Evolutionary conservation across 2,329 filamentous ascomycete genomes (phyloP), one percentile per base, ranked within the genome.

Genomic region (Fusarium redolens): DNA sequence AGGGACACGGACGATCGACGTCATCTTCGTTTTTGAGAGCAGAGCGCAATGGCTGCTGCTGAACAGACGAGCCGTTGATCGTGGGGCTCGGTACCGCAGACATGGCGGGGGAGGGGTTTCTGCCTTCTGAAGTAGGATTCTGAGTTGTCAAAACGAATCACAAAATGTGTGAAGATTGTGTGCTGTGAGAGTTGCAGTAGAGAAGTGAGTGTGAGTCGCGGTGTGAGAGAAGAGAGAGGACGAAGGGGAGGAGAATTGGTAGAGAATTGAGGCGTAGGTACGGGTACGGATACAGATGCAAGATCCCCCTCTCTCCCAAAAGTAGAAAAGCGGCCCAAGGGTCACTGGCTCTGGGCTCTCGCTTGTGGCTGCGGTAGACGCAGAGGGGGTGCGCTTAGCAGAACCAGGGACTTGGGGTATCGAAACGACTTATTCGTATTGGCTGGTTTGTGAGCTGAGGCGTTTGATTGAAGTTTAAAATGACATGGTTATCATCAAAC

Each of bases 1-100:
- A 75, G 15, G 84, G 80, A 28, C 78, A 77, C 5, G 81, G 78
- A 65, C 77, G 80, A 50, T 83, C 82, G 52, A 52, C 74, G 51
- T 86, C 84, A 56, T 84, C 83, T 35, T 86, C 85, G 18, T 73
- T 77, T 76, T 86, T 86, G 72, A 86, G 77, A 30, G 83, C 84
- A 41, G 84, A 85, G 51, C 83, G 83, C 58, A 85, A 77, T 11
- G 83, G 75, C 65, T 71, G 74, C 47, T 69, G 69, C 43, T 65
- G 69, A 33, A 56, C 52, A 68, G 67, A 38, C 43, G 38, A 51
- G 62, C 72, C 71, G 57, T 75, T 74, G 61, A 60, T 69, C 70
- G 76, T 73, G 67, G 75, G 68, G 64, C 60, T 74, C 37, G 73
- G 62, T 47, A 65, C 65, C 40, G 78, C 73, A 74, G 79, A 73